phyloP scores from a whole-genome alignment of 352 stramenopile genomes.

The Pythium graminicola region DNA sequence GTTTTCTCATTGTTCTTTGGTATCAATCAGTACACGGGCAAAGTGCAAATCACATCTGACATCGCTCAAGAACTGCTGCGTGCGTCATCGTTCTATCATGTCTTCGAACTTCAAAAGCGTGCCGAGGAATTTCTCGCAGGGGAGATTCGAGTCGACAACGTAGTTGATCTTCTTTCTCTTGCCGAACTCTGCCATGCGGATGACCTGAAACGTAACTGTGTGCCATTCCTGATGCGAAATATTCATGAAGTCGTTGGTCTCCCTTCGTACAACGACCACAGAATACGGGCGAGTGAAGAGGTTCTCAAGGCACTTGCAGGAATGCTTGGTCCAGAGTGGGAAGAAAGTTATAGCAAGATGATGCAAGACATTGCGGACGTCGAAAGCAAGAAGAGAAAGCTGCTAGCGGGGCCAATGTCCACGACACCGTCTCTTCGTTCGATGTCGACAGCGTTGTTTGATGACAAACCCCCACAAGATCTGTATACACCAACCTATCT shows the following conservation, averaged over 20 bases:
- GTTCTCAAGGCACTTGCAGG: constrained; percentile 74
- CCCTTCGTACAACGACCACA: constrained; percentile 64
- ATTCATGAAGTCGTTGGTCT: constrained; percentile 81
- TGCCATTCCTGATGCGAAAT: constrained; percentile 82
- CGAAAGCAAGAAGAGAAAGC: constrained; percentile 27
- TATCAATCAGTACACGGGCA: constrained; percentile 81
- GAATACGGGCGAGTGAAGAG: constrained; percentile 75
- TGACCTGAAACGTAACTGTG: constrained; percentile 81
- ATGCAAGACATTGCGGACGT: constrained; percentile 35
- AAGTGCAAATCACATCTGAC: constrained; percentile 75
- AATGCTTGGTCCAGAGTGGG: constrained; percentile 74
- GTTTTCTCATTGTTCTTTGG: neutral
- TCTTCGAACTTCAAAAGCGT: constrained; percentile 81
- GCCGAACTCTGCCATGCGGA: constrained; percentile 71
- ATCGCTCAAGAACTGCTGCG: constrained; percentile 77
- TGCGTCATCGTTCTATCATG: constrained; percentile 75
- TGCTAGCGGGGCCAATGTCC: neutral
- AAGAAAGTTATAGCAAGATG: constrained; percentile 66
- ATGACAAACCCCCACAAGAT: constrained; percentile 25
- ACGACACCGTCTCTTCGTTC: constrained; percentile 13
- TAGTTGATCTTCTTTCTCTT: constrained; percentile 67
- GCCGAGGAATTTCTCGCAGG: constrained; percentile 72
- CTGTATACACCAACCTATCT: constrained; percentile 32
- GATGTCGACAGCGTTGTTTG: constrained; percentile 8
- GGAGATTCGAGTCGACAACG: constrained; percentile 76